Evolutionary conservation across 2,329 filamentous ascomycete species (phyloP), one percentile per base, ranked within the genome.

Genomic region (Metarhizium sp.): DNA sequence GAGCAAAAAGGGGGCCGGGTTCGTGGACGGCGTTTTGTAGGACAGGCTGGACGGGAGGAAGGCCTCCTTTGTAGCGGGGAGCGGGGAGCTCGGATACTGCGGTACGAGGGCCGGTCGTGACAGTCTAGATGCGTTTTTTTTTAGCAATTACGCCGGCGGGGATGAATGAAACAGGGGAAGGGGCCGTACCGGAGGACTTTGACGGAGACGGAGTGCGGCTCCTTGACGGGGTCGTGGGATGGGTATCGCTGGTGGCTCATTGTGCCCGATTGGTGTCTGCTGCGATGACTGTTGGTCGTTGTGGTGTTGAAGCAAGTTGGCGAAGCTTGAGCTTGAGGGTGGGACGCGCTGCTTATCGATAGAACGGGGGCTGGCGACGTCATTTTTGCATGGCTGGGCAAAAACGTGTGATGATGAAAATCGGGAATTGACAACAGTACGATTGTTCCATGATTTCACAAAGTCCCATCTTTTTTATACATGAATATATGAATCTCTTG

Each of bases 61-160:
- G 20, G 75, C 72, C 13, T 30, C 45, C 25, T 48, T 29, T 76
- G 58, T 77, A 71, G 66, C 60, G 6, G 66, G 67, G 7, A 74
- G 72, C 34, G 74, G 71, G 59, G 82, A 67, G 57, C 87, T 75
- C 3, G 86, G 80, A 61, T 87, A 81, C 65, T 91, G 88, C 10
- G 81, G 75, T 43, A 88, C 85, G 54, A 92, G 81, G 3, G 87
- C 87, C 1, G 89, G 91, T 14, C 89, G 86, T 1, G 92, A 95
- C 57, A 97, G 81, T 57, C 90, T 95, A 63, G 1, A 16, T 34
- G 32, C 10, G 32, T 34, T 34, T 13, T 42, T 42, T 32, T 18
- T 46, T 5, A 30, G 25, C 18, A 2, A 11, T 6, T 48, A 6
- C 8, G 6, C 7, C 6, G 11, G 7, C 16, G 32, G 16, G n/a